phyloP scores from a whole-genome alignment of 176 grass and related monocot species.

The Thalia dealbata region DNA sequence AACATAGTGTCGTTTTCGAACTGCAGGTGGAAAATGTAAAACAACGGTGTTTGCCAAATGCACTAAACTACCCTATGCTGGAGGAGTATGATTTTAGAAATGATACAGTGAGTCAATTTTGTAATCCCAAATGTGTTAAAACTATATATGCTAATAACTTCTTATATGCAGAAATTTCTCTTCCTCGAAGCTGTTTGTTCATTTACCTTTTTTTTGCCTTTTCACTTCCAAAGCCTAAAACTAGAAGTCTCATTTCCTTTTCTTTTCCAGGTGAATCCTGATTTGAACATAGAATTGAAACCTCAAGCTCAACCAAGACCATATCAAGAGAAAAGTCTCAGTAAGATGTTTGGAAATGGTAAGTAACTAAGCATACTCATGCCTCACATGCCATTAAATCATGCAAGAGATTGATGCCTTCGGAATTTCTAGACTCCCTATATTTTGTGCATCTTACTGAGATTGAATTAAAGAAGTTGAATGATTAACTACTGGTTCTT shows the following conservation, averaged over 20 bases:
- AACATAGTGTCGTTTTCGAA: neutral
- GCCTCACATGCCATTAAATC: neutral
- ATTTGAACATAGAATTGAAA: slow-evolving; percentile 16
- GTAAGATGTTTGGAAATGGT: slow-evolving; percentile 99
- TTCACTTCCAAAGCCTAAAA: neutral
- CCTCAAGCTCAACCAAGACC: slow-evolving; percentile 81
- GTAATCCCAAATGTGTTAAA: neutral
- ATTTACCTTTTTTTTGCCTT: neutral
- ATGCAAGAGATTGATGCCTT: neutral
- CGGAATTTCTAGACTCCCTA: neutral
- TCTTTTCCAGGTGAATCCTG: neutral
- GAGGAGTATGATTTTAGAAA: slow-evolving; percentile 6
- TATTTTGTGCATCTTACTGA: neutral
- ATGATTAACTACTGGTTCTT: too few species aligned
- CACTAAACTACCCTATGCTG: slow-evolving; percentile 4
- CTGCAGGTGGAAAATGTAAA: slow-evolving; percentile 14
- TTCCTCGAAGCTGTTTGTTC: neutral
- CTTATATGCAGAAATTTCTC: neutral
- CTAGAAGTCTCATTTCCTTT: neutral
- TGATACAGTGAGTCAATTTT: neutral
- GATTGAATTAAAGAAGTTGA: neutral
- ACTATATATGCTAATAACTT: neutral
- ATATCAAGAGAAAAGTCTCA: slow-evolving; percentile 98
- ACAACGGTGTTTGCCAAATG: slow-evolving; percentile 16
- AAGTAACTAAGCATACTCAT: slow-evolving; percentile 6